Evolutionary conservation across 257 asterid species (phyloP).

Genomic region (Mitragyna speciosa): DNA sequence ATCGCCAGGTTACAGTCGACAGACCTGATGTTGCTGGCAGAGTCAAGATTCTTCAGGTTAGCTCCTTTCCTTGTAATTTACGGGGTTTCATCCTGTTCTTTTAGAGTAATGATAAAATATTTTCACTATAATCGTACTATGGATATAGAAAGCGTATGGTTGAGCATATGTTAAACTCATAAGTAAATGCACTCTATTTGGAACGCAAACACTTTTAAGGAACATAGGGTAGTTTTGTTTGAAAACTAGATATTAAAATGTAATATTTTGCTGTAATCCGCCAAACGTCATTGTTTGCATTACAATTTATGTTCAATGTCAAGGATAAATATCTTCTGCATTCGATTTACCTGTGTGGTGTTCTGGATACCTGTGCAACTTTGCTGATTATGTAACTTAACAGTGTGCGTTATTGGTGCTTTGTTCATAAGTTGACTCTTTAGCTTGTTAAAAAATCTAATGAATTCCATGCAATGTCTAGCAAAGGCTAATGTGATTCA

Average conservation of each 20-base stretch:
- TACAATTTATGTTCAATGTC: background rate
- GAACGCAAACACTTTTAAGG: background rate
- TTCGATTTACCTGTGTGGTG: background rate
- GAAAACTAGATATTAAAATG: background rate
- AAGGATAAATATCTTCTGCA: background rate
- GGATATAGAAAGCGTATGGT: background rate
- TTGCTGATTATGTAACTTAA: background rate
- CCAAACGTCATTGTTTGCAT: background rate
- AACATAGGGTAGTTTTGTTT: background rate
- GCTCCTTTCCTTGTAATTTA: background rate
- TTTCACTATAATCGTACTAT: background rate
- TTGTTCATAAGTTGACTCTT: background rate
- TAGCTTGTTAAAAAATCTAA: background rate
- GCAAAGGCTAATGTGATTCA: background rate
- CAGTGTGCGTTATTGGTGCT: background rate
- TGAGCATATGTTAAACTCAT: background rate
- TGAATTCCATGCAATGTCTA: slow-evolving; percentile 1
- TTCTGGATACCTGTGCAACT: background rate
- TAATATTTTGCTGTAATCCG: background rate
- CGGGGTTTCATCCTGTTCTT: background rate
- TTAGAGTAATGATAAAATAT: background rate
- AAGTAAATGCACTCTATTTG: background rate
- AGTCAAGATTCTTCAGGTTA: slow-evolving; percentile 90
- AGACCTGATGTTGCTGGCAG: slow-evolving; percentile 99
- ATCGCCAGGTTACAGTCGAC: slow-evolving; percentile 91